Base-by-base conservation (phyloP, 352 stramenopile genomes). In the Phytophthora foliorum region DNA sequence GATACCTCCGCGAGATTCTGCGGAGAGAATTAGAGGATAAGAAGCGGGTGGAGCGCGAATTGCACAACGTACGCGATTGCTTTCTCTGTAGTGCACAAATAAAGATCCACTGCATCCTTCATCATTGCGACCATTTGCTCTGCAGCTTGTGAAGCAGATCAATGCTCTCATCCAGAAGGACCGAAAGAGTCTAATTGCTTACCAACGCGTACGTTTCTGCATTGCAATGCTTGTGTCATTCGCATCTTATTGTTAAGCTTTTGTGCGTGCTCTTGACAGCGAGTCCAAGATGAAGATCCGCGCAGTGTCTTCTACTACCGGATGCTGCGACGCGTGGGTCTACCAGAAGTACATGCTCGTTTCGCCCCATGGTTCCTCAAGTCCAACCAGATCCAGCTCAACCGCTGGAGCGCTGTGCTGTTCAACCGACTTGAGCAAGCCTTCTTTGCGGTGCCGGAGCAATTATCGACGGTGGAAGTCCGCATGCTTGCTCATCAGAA, bases 361-460 rank as follows among this genome's bases (percentile, higher is more conserved):
- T 93, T 89, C 45, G 85, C 83, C 27, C 85, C 85, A 31, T 93
- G 83, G 85, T 93, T 93, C 56, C 72, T 92, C 62, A 92, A 93
- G 69, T 90, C 85, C 11, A 77, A 90, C 41, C 79, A 90, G 57
- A 79, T 93, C 63, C 62, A 78, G 45, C 71, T 93, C n/a, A 88
- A 80, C 29, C 82, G 84, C 14, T 91, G 82, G 78, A 91, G 83
- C 54, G 69, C 83, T 24, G 69, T 88, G 64, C 74, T 93, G 9
- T 93, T 93, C 57, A 76, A 78, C 19, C 68, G 81, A 3, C 78
- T 93, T 22, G 85, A 93, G 55, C 74, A 81, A 10, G 82, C 85
- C 11, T 93, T 91, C 67, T 86, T 80, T 45, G 78, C 81, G 3
- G 58, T 77, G 6, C 80, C 77, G 0, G 80, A 89, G 21, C 71